Base-by-base conservation (phyloP, 2,329 filamentous ascomycete species). In the Aspergillus persii region DNA sequence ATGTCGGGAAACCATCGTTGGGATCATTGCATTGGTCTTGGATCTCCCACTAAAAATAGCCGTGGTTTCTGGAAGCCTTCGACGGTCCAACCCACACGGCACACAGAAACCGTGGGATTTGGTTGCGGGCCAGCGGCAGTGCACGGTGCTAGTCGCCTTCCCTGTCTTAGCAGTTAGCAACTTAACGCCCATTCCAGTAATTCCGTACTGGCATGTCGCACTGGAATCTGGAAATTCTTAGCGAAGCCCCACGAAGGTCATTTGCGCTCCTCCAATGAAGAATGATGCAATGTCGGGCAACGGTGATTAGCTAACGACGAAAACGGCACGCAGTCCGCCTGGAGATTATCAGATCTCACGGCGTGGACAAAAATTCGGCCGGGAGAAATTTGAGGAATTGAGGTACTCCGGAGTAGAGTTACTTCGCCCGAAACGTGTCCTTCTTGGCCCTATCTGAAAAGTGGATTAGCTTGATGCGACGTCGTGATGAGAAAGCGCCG, bases 1-100 rank as follows among this genome's bases (percentile, higher is more conserved):
- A 41, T 41, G 36, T 41, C 36, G 12, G 36, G 36, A 41, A 41
- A n/a, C 30, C 39, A 31, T 51, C 49, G n/a, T 56, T 44, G 33
- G 36, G n/a, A 56, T 56, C 56, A 23, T 49, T 41, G 57, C 50
- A 58, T 54, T 56, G 18, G 57, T 61, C 39, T 53, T 57, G 60
- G 61, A 68, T 67, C 62, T 63, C 53, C 50, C 58, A 54, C 69
- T 71, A 69, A 71, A 70, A 68, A 64, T 69, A 68, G 61, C 62
- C 50, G n/a, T 55, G 36, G 64, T 64, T 72, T 74, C 70, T 66
- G 69, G 70, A 72, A 71, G 64, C 54, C 65, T 69, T 64, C 62
- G 67, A 66, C 61, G 64, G 69, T 23, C 48, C 27, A 36, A 41
- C 49, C 47, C 54, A 51, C 48, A 54, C 49, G 55, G 36, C 51